phyloP scores from a whole-genome alignment of 1,139 yeast species.

The Hyphopichia pseudoburtonii region DNA sequence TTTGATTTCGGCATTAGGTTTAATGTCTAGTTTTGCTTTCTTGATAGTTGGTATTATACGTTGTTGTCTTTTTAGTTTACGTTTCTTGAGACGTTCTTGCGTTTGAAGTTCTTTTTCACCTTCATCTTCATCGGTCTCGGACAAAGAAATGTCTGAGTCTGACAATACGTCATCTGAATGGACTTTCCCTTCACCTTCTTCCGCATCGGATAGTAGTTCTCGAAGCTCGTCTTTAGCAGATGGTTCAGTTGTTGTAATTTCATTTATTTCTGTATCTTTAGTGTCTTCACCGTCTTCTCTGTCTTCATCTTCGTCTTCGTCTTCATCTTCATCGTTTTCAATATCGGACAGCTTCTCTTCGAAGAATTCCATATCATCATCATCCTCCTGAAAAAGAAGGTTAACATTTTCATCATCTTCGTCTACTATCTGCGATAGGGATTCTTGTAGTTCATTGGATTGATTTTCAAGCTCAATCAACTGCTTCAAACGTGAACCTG shows the following conservation, averaged over 20 bases:
- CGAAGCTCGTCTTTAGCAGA: slow-evolving; percentile 1
- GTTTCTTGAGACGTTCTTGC: slow-evolving; percentile 46
- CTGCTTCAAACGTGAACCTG: slow-evolving; percentile 81
- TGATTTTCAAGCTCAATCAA: slow-evolving; percentile 69
- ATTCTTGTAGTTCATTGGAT: slow-evolving; percentile 31
- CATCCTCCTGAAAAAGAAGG: slow-evolving; percentile 80
- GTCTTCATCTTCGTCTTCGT: slow-evolving; percentile 24
- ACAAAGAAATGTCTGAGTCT: slow-evolving; percentile 51
- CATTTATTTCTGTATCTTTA: slow-evolving; percentile 9
- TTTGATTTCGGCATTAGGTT: slow-evolving; percentile 13
- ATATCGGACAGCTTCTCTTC: slow-evolving; percentile 39
- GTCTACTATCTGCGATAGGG: slow-evolving; percentile 34
- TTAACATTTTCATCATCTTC: slow-evolving; percentile 76
- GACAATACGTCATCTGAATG: slow-evolving; percentile 50
- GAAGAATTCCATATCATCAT: slow-evolving; percentile 73
- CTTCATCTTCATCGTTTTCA: slow-evolving; percentile 22
- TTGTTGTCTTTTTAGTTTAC: slow-evolving; percentile 37
- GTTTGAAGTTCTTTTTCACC: slow-evolving; percentile 65
- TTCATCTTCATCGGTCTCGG: slow-evolving; percentile 58
- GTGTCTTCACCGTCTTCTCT: slow-evolving; percentile 17
- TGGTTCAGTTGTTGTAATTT: too few species aligned
- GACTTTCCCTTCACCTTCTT: slow-evolving; percentile 17
- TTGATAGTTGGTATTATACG: slow-evolving; percentile 49
- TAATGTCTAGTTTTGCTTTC: slow-evolving; percentile 15
- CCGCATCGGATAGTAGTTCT: slow-evolving; percentile 10